Evolutionary conservation across 768 basidiomycete species (phyloP).

Genomic region (Mycena alexandri): DNA sequence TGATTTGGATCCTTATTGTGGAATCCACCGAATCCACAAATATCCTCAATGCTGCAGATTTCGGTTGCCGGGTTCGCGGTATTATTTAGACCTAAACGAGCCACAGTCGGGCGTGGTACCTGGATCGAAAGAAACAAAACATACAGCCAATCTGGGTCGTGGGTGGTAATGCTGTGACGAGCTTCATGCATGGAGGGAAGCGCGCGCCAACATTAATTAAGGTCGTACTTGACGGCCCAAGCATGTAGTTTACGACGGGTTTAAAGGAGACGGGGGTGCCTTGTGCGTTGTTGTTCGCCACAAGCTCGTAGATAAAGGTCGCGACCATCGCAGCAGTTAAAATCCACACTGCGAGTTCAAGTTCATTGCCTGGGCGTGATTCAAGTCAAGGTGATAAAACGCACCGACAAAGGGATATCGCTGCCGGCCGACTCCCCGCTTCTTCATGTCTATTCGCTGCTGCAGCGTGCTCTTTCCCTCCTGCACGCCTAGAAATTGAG

Average conservation of each 20-base stretch:
- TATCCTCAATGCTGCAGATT: conserved; percentile 80
- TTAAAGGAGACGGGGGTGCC: conserved; percentile 90
- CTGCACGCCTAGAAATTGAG: conserved; percentile 53
- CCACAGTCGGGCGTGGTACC: neutral
- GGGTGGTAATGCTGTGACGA: conserved; percentile 66
- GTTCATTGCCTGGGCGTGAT: conserved; percentile 34
- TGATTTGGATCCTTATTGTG: conserved; percentile 57
- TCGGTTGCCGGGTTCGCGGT: conserved; percentile 81
- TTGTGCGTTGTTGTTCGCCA: conserved; percentile 79
- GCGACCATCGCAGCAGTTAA: conserved; percentile 76
- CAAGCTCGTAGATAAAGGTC: conserved; percentile 88
- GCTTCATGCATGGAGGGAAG: conserved; percentile 94
- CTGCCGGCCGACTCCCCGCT: conserved; percentile 86
- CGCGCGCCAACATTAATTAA: conserved; percentile 92
- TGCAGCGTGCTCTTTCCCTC: conserved; percentile 71
- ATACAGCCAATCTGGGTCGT: conserved; percentile 71
- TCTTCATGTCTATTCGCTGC: conserved; percentile 91
- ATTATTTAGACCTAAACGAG: conserved; percentile 77
- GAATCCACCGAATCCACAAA: conserved; percentile 91
- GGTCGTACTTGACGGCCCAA: conserved; percentile 88
- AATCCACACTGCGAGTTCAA: conserved; percentile 64
- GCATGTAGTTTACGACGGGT: conserved; percentile 90
- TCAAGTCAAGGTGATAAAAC: conserved; percentile 1
- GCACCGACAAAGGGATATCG: conserved; percentile 81
- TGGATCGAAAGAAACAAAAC: conserved; percentile 37